Conservation (phyloP, 2,329 filamentous ascomycete genomes). For the Penicillium sumatraense region DNA sequence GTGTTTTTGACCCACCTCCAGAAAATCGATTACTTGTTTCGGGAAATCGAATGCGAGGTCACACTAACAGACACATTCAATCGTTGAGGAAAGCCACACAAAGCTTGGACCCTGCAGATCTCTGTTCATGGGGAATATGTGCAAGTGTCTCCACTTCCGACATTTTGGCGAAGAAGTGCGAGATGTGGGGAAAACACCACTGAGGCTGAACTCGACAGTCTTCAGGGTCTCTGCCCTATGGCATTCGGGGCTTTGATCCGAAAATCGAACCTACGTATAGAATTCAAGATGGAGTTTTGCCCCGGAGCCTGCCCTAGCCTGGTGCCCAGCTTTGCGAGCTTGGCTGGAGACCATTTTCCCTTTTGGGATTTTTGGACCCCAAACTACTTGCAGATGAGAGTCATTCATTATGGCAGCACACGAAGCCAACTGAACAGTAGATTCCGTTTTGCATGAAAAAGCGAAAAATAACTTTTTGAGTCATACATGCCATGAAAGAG, state of each 20-base stretch:
- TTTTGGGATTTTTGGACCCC: background rate
- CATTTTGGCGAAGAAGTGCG: background rate
- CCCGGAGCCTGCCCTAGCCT: background rate
- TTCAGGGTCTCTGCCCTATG: background rate
- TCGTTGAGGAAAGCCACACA: background rate
- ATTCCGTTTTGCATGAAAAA: no score
- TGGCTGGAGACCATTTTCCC: background rate
- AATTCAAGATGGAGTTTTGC: background rate
- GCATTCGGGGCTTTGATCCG: background rate
- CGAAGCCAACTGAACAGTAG: background rate
- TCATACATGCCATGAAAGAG: no score
- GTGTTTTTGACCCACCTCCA: background rate
- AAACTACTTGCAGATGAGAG: background rate
- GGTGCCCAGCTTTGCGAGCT: background rate
- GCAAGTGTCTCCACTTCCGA: background rate
- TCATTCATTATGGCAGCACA: background rate
- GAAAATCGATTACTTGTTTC: background rate
- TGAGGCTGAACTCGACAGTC: background rate
- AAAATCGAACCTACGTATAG: background rate
- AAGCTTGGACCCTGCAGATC: conserved; percentile 1
- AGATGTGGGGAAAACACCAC: background rate
- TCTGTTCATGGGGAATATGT: background rate
- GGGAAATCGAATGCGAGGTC: background rate
- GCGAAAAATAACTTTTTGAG: no score
- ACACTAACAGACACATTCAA: background rate